Evolutionary conservation across 192 early-diverging fungal genomes (phyloP).

Genomic region (Lobosporangium transversale): DNA sequence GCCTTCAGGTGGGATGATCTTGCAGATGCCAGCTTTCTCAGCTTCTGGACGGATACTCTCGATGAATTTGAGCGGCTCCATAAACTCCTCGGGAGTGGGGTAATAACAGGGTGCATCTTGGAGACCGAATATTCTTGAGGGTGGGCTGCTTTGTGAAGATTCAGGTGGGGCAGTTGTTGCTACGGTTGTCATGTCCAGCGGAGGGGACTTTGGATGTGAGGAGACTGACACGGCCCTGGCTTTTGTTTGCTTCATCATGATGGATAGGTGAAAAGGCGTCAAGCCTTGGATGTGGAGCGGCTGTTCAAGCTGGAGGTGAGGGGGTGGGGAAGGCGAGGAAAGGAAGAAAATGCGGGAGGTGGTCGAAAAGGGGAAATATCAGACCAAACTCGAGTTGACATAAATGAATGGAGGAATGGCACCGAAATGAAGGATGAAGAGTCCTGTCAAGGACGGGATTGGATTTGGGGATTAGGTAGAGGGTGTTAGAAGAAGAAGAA

Average conservation of each 20-base stretch:
- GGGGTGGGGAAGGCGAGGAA: background rate
- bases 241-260: constrained; percentile 33
- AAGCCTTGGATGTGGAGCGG: background rate
- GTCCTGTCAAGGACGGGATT: no score
- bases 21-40: constrained; percentile 86
- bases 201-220: constrained; percentile 11
- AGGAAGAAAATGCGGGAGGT: no score
- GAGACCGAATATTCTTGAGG: constrained; percentile 74
- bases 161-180: constrained; percentile 31
- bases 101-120: constrained; percentile 80
- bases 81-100: constrained; percentile 86
- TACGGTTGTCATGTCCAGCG: constrained; percentile 44
- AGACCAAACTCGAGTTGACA: no score
- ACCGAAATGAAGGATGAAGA: no score
- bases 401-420: no score
- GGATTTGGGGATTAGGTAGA: no score
- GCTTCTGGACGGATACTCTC: constrained; percentile 79
- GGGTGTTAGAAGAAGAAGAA: no score
- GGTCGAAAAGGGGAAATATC: no score
- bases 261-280: background rate
- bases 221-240: constrained; percentile 2
- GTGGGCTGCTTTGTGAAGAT: background rate
- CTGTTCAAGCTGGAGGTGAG: constrained; percentile 1
- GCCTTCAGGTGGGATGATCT: constrained; percentile 89
- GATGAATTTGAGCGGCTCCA: constrained; percentile 87